Conservation (phyloP, 495 filamentous ascomycete species). For the Penicillium waksmanii region DNA sequence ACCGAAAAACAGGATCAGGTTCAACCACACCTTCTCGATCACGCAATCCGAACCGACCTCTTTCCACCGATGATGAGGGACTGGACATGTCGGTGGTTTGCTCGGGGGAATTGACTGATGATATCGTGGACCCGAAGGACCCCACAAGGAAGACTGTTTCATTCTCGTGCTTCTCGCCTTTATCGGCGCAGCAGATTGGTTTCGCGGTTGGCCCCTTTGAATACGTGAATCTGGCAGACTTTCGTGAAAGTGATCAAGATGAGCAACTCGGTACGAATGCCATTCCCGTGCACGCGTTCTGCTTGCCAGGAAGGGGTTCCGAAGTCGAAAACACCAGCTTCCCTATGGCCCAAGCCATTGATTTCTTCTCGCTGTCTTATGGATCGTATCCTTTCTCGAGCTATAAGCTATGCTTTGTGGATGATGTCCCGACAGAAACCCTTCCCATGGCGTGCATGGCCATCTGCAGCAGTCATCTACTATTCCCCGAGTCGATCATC, state of each 20-base stretch:
- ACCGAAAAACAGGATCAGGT: slow-evolving; percentile 35
- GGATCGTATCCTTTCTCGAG: slow-evolving; percentile 83
- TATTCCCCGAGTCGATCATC: slow-evolving; percentile 80
- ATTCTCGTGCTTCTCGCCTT: slow-evolving; percentile 70
- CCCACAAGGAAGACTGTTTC: slow-evolving; percentile 79
- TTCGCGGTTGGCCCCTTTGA: slow-evolving; percentile 95
- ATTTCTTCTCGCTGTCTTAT: slow-evolving; percentile 83
- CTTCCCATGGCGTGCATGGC: slow-evolving; percentile 78
- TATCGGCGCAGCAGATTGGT: slow-evolving; percentile 84
- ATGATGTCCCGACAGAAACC: slow-evolving; percentile 76
- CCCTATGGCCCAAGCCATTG: slow-evolving; percentile 74
- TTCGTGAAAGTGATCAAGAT: slow-evolving; percentile 86
- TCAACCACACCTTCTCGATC: slow-evolving; percentile 22
- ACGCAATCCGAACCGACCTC: slow-evolving; percentile 27
- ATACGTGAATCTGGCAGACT: slow-evolving; percentile 85
- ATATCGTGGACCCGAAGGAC: slow-evolving; percentile 74
- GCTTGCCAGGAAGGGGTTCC: slow-evolving; percentile 77
- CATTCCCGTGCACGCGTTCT: slow-evolving; percentile 84
- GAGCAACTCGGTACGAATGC: slow-evolving; percentile 84
- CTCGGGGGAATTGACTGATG: slow-evolving; percentile 84
- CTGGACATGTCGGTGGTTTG: slow-evolving; percentile 88
- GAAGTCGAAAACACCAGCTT: slow-evolving; percentile 85
- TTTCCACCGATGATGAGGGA: slow-evolving; percentile 77
- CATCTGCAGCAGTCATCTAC: slow-evolving; percentile 82
- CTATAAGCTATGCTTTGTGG: slow-evolving; percentile 92